phyloP scores from a whole-genome alignment of 2,329 filamentous ascomycete species.

The Hypomyces rosellus region DNA sequence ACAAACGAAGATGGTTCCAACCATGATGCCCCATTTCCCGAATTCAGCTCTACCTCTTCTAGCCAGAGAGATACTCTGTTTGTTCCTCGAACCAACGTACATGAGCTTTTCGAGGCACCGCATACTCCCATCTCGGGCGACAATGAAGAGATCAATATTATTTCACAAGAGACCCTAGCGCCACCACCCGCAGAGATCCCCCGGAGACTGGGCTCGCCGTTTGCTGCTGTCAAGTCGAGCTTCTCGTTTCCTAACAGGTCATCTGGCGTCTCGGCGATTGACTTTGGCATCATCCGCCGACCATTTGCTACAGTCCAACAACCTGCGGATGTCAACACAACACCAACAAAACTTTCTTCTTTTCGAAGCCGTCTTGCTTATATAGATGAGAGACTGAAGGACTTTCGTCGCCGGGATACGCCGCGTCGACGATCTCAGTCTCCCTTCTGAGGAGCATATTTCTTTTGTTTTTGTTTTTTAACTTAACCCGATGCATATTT shows the following conservation, averaged over 20 bases:
- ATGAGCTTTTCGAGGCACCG: conserved; percentile 33
- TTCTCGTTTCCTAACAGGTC: conserved; percentile 57
- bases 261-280: conserved; percentile 40
- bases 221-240: conserved; percentile 43
- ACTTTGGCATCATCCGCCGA: conserved; percentile 38
- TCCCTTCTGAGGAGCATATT: conserved; percentile 33
- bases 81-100: conserved; percentile 36
- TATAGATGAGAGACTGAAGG: conserved; percentile 51
- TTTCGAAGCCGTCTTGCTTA: conserved; percentile 50
- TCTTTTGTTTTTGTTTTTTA: conserved; percentile 12
- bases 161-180: conserved; percentile 15
- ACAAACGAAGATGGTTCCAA: conserved; percentile 18
- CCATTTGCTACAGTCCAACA: conserved; percentile 55
- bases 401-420: conserved; percentile 41
- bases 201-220: conserved; percentile 54
- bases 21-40: conserved; percentile 17
- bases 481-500: conserved; percentile 9
- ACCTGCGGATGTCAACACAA: conserved; percentile 27
- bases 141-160: not conserved
- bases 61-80: conserved; percentile 32
- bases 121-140: conserved; percentile 12
- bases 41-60: conserved; percentile 29
- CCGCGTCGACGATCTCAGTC: conserved; percentile 43
- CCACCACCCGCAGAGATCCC: conserved; percentile 30
- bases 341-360: conserved; percentile 33